phyloP scores from a whole-genome alignment of 73 alveolate species.

The Tetrahymena borealis region DNA sequence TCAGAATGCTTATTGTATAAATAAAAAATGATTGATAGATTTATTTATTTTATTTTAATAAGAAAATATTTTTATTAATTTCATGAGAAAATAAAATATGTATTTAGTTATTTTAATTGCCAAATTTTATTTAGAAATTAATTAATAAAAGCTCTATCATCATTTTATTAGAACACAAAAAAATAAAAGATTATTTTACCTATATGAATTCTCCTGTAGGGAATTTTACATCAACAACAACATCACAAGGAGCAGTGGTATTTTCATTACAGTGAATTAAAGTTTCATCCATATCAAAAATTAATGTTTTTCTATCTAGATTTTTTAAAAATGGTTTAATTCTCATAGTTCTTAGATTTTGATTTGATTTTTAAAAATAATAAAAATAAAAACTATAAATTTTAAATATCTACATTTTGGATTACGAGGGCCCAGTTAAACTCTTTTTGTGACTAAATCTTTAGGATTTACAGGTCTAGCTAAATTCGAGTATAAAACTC shows the following conservation, averaged over 20 bases:
- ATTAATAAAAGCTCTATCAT: too few species aligned
- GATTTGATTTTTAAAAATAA: too few species aligned
- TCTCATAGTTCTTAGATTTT: too few species aligned
- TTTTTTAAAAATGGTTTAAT: too few species aligned
- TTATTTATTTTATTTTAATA: too few species aligned
- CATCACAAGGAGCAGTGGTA: slow-evolving; percentile 48
- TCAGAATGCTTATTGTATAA: too few species aligned
- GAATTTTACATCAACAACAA: slow-evolving; percentile 55
- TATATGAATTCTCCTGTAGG: slow-evolving; percentile 69
- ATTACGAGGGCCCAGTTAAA: not conserved
- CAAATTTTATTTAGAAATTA: too few species aligned
- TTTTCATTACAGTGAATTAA: slow-evolving; percentile 82
- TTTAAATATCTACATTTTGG: not conserved
- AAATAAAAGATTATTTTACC: slow-evolving; percentile 1
- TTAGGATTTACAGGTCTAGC: not conserved
- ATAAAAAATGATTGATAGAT: too few species aligned
- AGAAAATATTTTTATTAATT: not conserved
- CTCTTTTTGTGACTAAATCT: not conserved
- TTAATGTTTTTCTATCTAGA: slow-evolving; percentile 45
- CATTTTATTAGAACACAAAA: too few species aligned
- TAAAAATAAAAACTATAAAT: too few species aligned
- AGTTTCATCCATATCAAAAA: slow-evolving; percentile 93
- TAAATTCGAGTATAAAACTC: not conserved
- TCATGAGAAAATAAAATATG: too few species aligned
- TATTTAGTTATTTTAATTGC: too few species aligned